phyloP scores from a whole-genome alignment of 1,284 basidiomycete genomes.

The Psilocybe mexicana region DNA sequence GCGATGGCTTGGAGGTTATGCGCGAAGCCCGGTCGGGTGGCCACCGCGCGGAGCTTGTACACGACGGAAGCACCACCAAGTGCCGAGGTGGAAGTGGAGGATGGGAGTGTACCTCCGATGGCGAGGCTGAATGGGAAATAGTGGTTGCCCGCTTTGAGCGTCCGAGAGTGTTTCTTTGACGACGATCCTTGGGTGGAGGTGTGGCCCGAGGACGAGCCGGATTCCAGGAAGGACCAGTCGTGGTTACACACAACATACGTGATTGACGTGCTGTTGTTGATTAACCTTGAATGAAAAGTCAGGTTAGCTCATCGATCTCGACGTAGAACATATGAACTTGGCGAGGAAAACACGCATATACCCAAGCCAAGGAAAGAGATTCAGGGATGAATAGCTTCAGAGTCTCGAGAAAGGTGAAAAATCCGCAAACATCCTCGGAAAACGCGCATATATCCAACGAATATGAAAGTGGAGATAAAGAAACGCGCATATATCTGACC shows the following conservation, averaged over 20 bases:
- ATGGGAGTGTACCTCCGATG: conserved; percentile 81
- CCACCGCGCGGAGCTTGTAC: conserved; percentile 88
- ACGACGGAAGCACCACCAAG: conserved; percentile 66
- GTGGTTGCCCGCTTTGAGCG: conserved; percentile 87
- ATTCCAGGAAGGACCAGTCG: conserved; percentile 88
- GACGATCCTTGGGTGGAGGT: not conserved
- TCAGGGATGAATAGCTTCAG: not conserved
- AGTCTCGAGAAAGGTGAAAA: not conserved
- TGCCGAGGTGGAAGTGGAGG: conserved; percentile 62
- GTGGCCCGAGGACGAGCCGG: conserved; percentile 36
- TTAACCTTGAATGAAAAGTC: conserved; percentile 26
- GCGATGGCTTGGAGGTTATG: conserved; percentile 66
- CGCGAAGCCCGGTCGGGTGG: conserved; percentile 64
- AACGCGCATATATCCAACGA: not conserved
- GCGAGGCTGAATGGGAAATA: conserved; percentile 87
- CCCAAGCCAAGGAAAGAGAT: not conserved
- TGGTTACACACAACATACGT: conserved; percentile 77
- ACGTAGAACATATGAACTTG: not conserved
- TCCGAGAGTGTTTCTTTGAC: conserved; percentile 70
- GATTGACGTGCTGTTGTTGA: conserved; percentile 47
- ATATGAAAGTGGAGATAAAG: not conserved
- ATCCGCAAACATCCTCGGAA: not conserved
- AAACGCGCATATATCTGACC: too few relatives aligned
- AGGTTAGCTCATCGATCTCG: not conserved
- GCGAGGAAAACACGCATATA: not conserved